These are phyloP conservation scores for Physcia stellaris DNA, from an alignment of 495 filamentous ascomycete species.

Conservation along the genomic window DNA sequence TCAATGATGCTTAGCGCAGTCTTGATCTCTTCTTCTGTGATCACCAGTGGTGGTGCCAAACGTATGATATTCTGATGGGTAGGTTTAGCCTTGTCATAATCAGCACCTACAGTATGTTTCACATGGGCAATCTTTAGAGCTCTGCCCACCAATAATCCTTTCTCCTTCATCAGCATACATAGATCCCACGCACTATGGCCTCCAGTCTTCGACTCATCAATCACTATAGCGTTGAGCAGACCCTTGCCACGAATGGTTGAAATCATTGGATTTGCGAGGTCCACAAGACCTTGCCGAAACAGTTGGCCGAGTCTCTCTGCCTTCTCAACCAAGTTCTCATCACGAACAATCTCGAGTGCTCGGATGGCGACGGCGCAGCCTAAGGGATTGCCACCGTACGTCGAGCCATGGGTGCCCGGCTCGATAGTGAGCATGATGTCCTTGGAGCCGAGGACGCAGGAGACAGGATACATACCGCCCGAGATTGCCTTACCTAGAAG, in stretches of 20 bases:
- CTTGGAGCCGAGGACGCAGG: conserved; percentile 75
- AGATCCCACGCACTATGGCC: conserved; percentile 94
- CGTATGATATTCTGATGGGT: conserved; percentile 93
- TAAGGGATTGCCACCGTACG: conserved; percentile 95
- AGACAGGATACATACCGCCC: conserved; percentile 97
- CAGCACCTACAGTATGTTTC: conserved; percentile 19
- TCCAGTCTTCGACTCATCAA: conserved; percentile 76
- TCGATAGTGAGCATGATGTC: conserved; percentile 97
- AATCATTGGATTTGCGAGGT: conserved; percentile 66
- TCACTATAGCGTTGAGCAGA: conserved; percentile 88
- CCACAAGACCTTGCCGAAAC: conserved; percentile 66
- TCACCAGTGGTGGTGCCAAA: conserved; percentile 41
- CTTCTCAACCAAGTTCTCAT: conserved; percentile 74
- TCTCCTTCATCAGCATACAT: conserved; percentile 89
- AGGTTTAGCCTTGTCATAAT: conserved; percentile 68
- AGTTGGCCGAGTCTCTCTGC: conserved; percentile 67
- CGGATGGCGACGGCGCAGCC: conserved; percentile 92
- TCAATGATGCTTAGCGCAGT: conserved; percentile 37
- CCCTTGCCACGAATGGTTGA: conserved; percentile 81
- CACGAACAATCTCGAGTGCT: conserved; percentile 85
- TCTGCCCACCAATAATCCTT: conserved; percentile 73
- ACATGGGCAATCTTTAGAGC: conserved; percentile 30
- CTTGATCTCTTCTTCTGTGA: conserved; percentile 40
- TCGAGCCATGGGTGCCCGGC: conserved; percentile 91
- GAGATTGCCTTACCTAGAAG: conserved; percentile 95